Conservation (phyloP, 2,329 filamentous ascomycete species). For the Verticillium nonalfalfae region DNA sequence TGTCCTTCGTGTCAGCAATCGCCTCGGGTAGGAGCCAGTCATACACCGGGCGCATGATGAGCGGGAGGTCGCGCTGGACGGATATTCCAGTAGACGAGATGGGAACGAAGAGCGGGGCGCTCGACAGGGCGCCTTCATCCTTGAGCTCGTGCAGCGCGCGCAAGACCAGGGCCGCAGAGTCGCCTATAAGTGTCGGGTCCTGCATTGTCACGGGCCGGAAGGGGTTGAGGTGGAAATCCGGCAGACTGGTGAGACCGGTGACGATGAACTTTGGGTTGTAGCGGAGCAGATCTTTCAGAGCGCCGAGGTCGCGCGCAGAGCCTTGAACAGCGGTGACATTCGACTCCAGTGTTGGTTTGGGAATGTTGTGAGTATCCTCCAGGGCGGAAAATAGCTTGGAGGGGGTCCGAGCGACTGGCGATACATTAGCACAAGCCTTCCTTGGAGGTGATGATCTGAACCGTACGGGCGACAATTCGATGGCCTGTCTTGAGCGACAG, state of each 20-base stretch:
- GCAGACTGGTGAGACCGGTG: constrained; percentile 1
- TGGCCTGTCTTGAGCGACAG: neutral
- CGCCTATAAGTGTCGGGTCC: constrained; percentile 2
- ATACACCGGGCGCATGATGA: constrained; percentile 3
- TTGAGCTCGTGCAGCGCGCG: neutral
- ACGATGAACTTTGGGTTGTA: constrained; percentile 3
- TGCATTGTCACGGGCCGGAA: constrained; percentile 4
- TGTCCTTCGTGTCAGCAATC: neutral
- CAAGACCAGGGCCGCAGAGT: neutral
- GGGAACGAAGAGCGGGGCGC: neutral
- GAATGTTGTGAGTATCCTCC: neutral
- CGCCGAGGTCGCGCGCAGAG: neutral
- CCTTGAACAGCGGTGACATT: neutral
- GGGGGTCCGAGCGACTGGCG: constrained; percentile 2
- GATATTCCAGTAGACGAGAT: constrained; percentile 2
- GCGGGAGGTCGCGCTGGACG: neutral
- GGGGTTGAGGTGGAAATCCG: constrained; percentile 3
- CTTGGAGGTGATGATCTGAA: neutral
- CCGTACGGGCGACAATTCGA: neutral
- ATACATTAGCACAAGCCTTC: neutral
- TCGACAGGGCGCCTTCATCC: neutral
- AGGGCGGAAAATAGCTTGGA: constrained; percentile 1
- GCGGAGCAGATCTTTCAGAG: constrained; percentile 1
- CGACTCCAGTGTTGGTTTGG: neutral
- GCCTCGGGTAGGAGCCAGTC: constrained; percentile 3